phyloP scores from a whole-genome alignment of 768 basidiomycete genomes.

The Terana coerulea region DNA sequence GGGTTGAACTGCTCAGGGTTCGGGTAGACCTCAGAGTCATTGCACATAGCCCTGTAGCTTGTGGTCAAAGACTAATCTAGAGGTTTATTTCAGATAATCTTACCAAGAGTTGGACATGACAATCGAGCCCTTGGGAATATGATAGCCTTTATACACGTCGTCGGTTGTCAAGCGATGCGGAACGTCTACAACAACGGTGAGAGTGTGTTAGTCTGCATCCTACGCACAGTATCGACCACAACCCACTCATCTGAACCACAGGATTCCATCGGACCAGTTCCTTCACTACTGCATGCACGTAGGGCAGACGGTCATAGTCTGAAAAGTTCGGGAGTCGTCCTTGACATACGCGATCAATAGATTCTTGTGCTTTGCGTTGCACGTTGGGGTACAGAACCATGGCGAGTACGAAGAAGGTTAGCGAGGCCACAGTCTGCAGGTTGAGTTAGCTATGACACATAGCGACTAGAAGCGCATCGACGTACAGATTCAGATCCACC shows the following conservation, averaged over 20 bases:
- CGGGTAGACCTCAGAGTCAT: too few species aligned
- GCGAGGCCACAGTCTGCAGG: constrained; percentile 7
- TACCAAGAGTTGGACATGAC: too few species aligned
- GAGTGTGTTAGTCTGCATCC: not conserved
- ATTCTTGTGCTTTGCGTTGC: constrained; percentile 14
- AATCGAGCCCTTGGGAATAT: too few species aligned
- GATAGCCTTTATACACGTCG: constrained; percentile 17
- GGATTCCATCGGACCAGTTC: constrained; percentile 34
- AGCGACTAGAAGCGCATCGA: too few species aligned
- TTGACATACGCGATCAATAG: constrained; percentile 16
- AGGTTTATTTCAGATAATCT: too few species aligned
- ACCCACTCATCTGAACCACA: constrained; percentile 4
- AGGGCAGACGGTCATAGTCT: constrained; percentile 6
- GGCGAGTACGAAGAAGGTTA: constrained; percentile 7
- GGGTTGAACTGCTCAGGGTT: too few species aligned
- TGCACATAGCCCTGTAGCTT: too few species aligned
- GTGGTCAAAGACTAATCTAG: too few species aligned
- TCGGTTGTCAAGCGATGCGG: constrained; percentile 16
- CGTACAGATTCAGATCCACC: constrained; percentile 38
- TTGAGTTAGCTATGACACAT: too few species aligned
- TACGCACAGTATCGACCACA: not conserved
- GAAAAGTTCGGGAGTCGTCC: constrained; percentile 11
- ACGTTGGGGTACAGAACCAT: constrained; percentile 17
- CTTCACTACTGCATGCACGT: constrained; percentile 18
- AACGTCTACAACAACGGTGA: constrained; percentile 9